Evolutionary conservation across 495 filamentous ascomycete genomes (phyloP), one percentile per base, ranked within the genome.

Genomic region (Tuber magnatum): DNA sequence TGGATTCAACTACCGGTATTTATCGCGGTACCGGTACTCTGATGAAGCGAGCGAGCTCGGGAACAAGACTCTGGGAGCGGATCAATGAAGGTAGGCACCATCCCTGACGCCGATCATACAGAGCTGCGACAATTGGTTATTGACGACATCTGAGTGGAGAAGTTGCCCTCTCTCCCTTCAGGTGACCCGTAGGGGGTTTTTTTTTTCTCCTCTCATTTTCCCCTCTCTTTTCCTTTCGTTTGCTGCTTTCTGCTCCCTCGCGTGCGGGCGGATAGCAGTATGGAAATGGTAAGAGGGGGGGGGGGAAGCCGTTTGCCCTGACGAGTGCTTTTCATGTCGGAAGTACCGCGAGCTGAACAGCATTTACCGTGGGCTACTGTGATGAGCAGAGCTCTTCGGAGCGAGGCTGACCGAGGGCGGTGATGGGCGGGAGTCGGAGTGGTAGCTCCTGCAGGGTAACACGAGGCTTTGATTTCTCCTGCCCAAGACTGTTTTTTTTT

Each of bases 61-160:
- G 32, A 41, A 35, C 43, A 68, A 65, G 46, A 46, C 48, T 48
- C 41, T 41, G 43, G 39, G 28, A 70, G 35, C 41, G 14, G 48
- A 74, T 42, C 22, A 35, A 46, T 43, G 28, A 44, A 43, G 38
- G 3, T 44, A 46, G 44, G 44, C 20, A 77, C 39, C 71, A 78
- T 56, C 75, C 71, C 56, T 71, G 68, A 75, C 28, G 69, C 68
- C 43, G 75, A 77, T 78, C 77, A 78, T 69, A 78, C 77, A n/a
- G 35, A 71, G 41, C 74, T 77, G 77, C 68, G 71, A 76, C 77
- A 71, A 71, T 76, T 76, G 16, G n/a, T 42, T 38, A 71, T 68
- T n/a, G 3, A 12, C 35, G 35, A 69, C 56, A 73, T 68, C 61
- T 70, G 44, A 61, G 69, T 9, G 44, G 24, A 40, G 73, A 77